These are phyloP conservation scores for Dactylellina haptotyla DNA, from an alignment of 2,329 filamentous ascomycete species.

Conservation along the genomic window DNA sequence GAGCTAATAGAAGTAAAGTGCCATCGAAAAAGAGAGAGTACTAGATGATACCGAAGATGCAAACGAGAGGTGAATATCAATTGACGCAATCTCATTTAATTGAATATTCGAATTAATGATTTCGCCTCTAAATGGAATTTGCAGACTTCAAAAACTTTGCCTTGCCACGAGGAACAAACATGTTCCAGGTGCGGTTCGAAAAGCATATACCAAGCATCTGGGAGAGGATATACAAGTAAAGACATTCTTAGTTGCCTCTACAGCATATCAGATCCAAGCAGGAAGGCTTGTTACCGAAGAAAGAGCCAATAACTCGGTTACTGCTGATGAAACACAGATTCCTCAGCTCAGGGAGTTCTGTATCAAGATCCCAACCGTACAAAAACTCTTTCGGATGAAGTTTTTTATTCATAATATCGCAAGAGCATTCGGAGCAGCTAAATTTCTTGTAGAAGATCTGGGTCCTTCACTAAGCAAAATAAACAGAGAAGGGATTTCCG, in stretches of 20 bases:
- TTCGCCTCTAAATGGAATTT: too few species aligned
- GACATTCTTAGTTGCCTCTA: constrained; percentile 32
- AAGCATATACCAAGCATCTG: neutral
- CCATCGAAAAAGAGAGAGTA: neutral
- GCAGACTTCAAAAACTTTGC: constrained; percentile 22
- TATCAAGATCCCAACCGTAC: constrained; percentile 15
- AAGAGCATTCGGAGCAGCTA: constrained; percentile 12
- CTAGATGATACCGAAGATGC: neutral
- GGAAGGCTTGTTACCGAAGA: neutral
- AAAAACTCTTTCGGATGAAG: constrained; percentile 13
- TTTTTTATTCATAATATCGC: constrained; percentile 23
- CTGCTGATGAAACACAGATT: constrained; percentile 14
- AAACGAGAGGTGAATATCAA: neutral
- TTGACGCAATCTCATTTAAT: neutral
- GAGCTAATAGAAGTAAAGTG: neutral
- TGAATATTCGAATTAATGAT: too few species aligned
- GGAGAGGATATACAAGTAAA: constrained; percentile 8
- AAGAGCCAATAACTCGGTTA: neutral
- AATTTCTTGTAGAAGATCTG: constrained; percentile 20
- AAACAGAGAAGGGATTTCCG: constrained; percentile 15
- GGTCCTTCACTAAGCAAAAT: neutral
- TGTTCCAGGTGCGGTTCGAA: constrained; percentile 8
- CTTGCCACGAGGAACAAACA: constrained; percentile 5
- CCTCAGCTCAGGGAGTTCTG: constrained; percentile 28
- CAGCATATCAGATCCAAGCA: constrained; percentile 25